phyloP scores from a whole-genome alignment of 345 rosid species.

The Garcia nutans region DNA sequence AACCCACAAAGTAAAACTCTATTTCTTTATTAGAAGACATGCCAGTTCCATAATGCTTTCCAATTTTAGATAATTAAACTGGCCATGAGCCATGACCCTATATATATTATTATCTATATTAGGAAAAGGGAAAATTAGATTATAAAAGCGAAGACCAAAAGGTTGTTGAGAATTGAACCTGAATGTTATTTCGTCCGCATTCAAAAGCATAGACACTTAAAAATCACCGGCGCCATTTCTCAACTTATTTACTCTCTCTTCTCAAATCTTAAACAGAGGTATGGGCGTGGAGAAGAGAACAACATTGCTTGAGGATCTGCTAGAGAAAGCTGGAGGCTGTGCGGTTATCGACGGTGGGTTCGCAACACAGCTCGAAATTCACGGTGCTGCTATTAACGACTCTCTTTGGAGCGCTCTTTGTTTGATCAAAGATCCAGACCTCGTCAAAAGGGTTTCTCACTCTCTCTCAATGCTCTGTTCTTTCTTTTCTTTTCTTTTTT shows the following conservation, averaged over 20 bases:
- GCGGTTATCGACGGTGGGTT: constrained; percentile 94
- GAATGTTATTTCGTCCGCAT: constrained; percentile 9
- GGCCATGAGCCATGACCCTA: too few species aligned
- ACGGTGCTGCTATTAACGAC: constrained; percentile 82
- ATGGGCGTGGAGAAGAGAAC: constrained; percentile 48
- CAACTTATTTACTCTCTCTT: background rate
- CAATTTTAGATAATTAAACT: too few species aligned
- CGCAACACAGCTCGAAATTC: constrained; percentile 86
- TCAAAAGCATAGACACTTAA: background rate
- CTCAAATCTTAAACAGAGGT: background rate
- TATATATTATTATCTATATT: too few species aligned
- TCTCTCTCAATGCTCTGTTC: background rate
- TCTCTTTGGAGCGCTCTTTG: constrained; percentile 93
- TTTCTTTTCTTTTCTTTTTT: background rate
- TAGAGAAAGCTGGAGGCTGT: constrained; percentile 76
- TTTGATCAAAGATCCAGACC: constrained; percentile 68
- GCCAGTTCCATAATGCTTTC: too few species aligned
- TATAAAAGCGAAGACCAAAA: background rate
- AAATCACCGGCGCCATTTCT: background rate
- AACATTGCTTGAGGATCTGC: constrained; percentile 59
- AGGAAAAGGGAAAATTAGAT: too few species aligned
- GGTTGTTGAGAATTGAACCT: constrained; percentile 12
- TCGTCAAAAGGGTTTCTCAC: constrained; percentile 53
- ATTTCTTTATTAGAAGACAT: too few species aligned
- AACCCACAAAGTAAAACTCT: too few species aligned